Base-by-base conservation (phyloP, 768 basidiomycete species). In the Cyathus striatus region DNA sequence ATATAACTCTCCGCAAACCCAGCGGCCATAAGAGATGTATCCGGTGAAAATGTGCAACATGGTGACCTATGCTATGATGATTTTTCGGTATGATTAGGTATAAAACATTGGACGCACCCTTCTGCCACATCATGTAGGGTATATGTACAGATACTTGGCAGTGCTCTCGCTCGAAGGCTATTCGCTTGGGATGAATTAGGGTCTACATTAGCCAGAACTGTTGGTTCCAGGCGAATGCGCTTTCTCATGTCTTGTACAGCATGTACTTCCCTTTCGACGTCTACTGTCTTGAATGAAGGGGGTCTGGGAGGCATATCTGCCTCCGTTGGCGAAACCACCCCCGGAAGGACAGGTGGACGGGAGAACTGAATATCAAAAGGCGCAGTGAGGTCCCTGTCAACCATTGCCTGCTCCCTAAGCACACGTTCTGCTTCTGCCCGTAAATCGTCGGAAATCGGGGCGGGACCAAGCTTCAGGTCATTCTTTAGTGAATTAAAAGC, bases 1-100 rank as follows among this genome's bases (percentile, higher is more conserved):
- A 98, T 87, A 56, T 91, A 94, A 55, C 93, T 97, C 64, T 99
- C 94, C 20, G 90, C 79, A 58, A 96, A 97, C 3, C 96, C 96
- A 35, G 86, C 88, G 1, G 95, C 96, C 79, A 99, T 81, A 9
- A 98, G 62, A 6, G 94, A 86, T 0, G 85, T 86, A 61, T 99
- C 96, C 30, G 76, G 75, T 22, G 96, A 98, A 57, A 98, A 97
- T 14, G 83, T 79, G 45, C 83, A 83, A 53, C 87, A 90, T 4
- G 93, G 87, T 2, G 86, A 73, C 21, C 95, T 97, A 44, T 16
- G 18, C 38, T 14, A 20, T 17, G 20, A 23, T 20, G 16, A 45
- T 47, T 18, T 42, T 25, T n/a, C 36, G 33, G n/a, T 23, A 37
- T 47, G 38, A 25, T 26, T 10, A n/a, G 23, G 13, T 24, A 25